Evolutionary conservation across 768 basidiomycete genomes (phyloP).

Genomic region (Chalciporus sphaerocephalus): DNA sequence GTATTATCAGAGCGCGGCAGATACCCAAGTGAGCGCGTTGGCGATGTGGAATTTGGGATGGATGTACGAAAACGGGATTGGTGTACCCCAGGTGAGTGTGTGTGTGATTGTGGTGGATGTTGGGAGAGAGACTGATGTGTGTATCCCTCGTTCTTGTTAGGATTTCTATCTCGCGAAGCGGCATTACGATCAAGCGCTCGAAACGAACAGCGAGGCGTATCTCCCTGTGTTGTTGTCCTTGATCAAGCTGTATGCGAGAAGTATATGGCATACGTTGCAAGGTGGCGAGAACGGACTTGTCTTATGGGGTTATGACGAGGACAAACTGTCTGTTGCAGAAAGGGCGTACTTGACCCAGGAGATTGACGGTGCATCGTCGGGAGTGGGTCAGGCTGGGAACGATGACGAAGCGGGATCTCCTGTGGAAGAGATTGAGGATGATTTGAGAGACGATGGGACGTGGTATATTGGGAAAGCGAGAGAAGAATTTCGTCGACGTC

Average conservation of each 20-base stretch:
- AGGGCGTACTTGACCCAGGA: conserved; percentile 19
- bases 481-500: conserved; percentile 67
- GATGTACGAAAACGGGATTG: conserved; percentile 98
- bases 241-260: conserved; percentile 74
- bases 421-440: conserved; percentile 28
- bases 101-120: too few relatives aligned
- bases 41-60: conserved; percentile 98
- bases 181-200: conserved; percentile 86
- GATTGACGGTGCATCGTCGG: conserved; percentile 19
- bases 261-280: conserved; percentile 76
- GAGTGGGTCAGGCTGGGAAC: background rate
- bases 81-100: conserved; percentile 79
- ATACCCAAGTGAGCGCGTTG: conserved; percentile 86
- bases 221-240: conserved; percentile 83
- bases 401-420: conserved; percentile 8
- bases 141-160: conserved; percentile 33
- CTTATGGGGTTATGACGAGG: conserved; percentile 60
- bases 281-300: conserved; percentile 67
- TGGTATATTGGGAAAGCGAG: conserved; percentile 84
- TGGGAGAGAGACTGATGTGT: too few relatives aligned
- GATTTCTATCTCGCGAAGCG: conserved; percentile 97
- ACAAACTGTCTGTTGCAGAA: conserved; percentile 32
- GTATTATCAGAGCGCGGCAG: conserved; percentile 92
- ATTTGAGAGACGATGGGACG: conserved; percentile 47
- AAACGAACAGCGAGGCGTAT: conserved; percentile 86